Evolutionary conservation across 2,329 filamentous ascomycete species (phyloP), one percentile per base, ranked within the genome.

Genomic region (Akanthomyces uredinophilus): DNA sequence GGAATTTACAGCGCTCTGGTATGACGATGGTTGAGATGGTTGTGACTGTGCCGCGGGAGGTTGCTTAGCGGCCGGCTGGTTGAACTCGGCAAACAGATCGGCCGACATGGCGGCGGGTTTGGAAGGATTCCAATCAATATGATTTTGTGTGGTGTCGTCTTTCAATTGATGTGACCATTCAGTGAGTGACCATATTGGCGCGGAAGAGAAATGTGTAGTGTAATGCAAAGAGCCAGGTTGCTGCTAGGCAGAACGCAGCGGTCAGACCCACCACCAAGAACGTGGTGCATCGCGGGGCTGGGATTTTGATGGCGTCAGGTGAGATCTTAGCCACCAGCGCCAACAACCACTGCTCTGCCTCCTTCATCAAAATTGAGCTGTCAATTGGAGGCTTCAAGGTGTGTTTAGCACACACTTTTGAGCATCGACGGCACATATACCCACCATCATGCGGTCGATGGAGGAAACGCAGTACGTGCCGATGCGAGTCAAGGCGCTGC

Each of bases 381-480:
- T 16, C 47, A 51, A 52, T 51, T 44, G 37, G 14, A 18, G 8
- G 6, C 10, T 51, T 18, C 22, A 13, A 37, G 10, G 35, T 44
- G 35, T 18, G 16, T 20, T 22, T 18, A 20, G 18, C 37, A 22
- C 37, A 6, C 22, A 8, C 7, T 18, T 5, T 16, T 29, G 22
- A 24, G 35, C 24, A 46, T 11, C 16, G 22, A 24, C 5, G 18
- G 16, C 56, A 7, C 37, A 51, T 24, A 20, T 11, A 2, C n/a
- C 46, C 22, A 32, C 35, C 47, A 51, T 18, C 24, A 77, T 77
- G 75, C 73, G 72, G 63, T 68, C 75, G 50, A 68, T 77, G 39
- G 70, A 77, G 52, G 75, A 77, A 67, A 72, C 72, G 47, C 69
- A 71, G 75, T 77, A 67, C 68, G 75, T 69, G 50, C 51, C 27